Conservation (phyloP, 2,329 filamentous ascomycete genomes). For the Aspergillus quadrilineatus region DNA sequence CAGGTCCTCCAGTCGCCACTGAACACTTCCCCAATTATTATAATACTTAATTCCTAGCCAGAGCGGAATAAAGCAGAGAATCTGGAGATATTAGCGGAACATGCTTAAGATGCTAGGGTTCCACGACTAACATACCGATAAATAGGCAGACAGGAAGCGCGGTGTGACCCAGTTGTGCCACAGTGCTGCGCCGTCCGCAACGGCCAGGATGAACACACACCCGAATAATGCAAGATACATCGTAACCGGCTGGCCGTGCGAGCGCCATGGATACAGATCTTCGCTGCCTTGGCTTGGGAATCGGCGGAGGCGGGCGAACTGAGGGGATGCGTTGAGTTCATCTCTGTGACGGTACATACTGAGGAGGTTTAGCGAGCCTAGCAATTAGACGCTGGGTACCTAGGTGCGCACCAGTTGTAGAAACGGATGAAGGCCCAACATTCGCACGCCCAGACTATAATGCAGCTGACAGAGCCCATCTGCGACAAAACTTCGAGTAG, state of each 20-base stretch:
- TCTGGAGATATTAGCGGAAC: constrained; percentile 18
- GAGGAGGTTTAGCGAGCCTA: background rate
- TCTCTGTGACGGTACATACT: constrained; percentile 10
- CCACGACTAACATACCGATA: constrained; percentile 33
- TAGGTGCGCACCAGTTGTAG: constrained; percentile 33
- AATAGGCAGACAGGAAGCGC: constrained; percentile 41
- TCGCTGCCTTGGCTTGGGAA: constrained; percentile 7
- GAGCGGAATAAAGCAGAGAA: constrained; percentile 30
- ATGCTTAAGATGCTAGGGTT: too few species aligned
- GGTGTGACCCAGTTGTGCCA: constrained; percentile 38
- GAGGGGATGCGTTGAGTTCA: constrained; percentile 7
- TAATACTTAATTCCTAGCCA: constrained; percentile 31
- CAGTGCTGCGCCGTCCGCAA: constrained; percentile 36
- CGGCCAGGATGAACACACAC: constrained; percentile 37
- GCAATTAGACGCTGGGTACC: background rate
- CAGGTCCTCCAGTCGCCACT: constrained; percentile 35
- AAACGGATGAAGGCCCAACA: constrained; percentile 44
- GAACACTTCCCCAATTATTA: constrained; percentile 19
- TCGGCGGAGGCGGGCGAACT: constrained; percentile 15
- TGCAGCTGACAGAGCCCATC: constrained; percentile 36
- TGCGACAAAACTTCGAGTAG: constrained; percentile 42
- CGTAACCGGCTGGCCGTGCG: constrained; percentile 40
- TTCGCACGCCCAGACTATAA: constrained; percentile 45
- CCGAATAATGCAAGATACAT: constrained; percentile 37
- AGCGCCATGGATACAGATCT: constrained; percentile 42